These are phyloP conservation scores for Myxozyma neotropica DNA, from an alignment of 805 yeast genomes.

Conservation along the genomic window DNA sequence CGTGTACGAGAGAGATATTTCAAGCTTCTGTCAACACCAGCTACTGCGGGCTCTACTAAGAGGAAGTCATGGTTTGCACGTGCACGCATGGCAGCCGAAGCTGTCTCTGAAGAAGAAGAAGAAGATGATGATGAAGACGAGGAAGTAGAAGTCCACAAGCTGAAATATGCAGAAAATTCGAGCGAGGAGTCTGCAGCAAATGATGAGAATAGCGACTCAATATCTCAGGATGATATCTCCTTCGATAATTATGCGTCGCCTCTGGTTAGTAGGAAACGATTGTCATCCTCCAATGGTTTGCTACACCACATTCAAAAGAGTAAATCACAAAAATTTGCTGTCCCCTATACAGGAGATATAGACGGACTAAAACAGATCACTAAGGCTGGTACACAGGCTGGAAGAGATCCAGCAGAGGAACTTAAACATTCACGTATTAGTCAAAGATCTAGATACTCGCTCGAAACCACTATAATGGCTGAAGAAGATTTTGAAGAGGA, in stretches of 20 bases:
- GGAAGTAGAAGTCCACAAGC: not conserved
- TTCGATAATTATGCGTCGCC: constrained; percentile 11
- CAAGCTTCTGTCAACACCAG: constrained; percentile 25
- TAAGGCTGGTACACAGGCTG: too few species aligned
- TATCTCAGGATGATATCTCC: not conserved
- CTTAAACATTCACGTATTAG: too few species aligned
- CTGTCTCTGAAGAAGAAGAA: not conserved
- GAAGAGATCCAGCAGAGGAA: too few species aligned
- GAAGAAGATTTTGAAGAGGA: not conserved
- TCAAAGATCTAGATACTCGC: too few species aligned
- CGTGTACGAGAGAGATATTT: constrained; percentile 14
- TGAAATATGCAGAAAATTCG: not conserved
- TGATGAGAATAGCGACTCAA: not conserved
- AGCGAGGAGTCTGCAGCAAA: not conserved
- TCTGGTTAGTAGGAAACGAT: not conserved
- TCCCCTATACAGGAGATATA: too few species aligned
- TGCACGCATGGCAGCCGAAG: not conserved
- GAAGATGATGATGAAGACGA: not conserved
- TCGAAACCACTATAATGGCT: not conserved
- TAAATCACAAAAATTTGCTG: not conserved
- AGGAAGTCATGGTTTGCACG: not conserved
- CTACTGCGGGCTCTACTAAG: not conserved
- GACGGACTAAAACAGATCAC: too few species aligned
- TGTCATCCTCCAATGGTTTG: not conserved
- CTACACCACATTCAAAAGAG: not conserved